Evolutionary conservation across 257 asterid genomes (phyloP).

Genomic region (Penstemon newberryi): DNA sequence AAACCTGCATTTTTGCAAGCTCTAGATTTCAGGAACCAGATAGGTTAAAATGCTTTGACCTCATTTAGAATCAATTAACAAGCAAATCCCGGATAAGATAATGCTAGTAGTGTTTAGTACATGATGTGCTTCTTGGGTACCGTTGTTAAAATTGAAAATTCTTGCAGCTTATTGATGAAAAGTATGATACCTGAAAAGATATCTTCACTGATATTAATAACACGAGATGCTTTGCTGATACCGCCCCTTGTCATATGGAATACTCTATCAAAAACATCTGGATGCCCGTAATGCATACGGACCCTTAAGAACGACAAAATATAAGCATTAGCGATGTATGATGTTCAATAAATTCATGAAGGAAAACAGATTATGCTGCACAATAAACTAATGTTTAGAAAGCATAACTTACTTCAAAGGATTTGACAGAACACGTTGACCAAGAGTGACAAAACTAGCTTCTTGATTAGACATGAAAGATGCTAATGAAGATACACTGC

Average conservation of each 20-base stretch:
- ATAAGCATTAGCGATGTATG: constrained; percentile 21
- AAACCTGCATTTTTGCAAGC: constrained; percentile 66
- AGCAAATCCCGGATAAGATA: constrained; percentile 1
- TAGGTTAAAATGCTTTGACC: constrained; percentile 11
- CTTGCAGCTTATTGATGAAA: constrained; percentile 6
- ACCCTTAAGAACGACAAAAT: constrained; percentile 55
- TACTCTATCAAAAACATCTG: constrained; percentile 96
- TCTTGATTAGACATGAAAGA: constrained; percentile 97
- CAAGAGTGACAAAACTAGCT: constrained; percentile 96
- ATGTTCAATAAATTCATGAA: not conserved
- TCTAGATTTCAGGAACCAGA: constrained; percentile 7
- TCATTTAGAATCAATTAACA: not conserved
- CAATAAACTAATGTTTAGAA: constrained; percentile 22
- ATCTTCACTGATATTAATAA: constrained; percentile 95
- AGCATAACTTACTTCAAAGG: constrained; percentile 81
- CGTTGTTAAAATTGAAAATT: constrained; percentile 8
- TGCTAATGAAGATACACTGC: constrained; percentile 99
- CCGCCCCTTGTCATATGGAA: constrained; percentile 98
- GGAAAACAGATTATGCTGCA: constrained; percentile 19
- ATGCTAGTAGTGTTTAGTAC: not conserved
- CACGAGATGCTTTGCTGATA: constrained; percentile 96
- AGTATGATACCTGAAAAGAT: constrained; percentile 69
- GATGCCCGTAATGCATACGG: constrained; percentile 99
- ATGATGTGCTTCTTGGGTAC: constrained; percentile 1
- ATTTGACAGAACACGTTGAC: constrained; percentile 93